Conservation (phyloP, 2,329 filamentous ascomycete species). For the Aspergillus fijiensis region DNA sequence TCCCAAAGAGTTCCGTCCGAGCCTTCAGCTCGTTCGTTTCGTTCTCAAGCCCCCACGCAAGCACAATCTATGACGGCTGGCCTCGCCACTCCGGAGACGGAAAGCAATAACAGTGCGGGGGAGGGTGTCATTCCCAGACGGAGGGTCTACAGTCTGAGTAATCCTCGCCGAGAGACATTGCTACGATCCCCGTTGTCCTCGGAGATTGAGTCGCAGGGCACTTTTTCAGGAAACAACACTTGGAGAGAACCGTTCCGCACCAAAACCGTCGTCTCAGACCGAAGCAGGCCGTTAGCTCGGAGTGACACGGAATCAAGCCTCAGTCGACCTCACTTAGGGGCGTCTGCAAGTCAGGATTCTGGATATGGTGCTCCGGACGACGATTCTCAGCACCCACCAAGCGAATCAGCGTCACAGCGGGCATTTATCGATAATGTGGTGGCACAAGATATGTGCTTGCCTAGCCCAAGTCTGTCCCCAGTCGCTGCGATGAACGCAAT, state of each 20-base stretch:
- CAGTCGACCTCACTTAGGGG: slow-evolving; percentile 7
- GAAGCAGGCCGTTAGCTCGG: slow-evolving; percentile 13
- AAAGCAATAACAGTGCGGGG: slow-evolving; percentile 31
- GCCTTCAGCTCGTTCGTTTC: slow-evolving; percentile 50
- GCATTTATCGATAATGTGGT: slow-evolving; percentile 65
- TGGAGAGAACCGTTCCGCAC: slow-evolving; percentile 21
- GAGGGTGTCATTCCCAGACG: slow-evolving; percentile 28
- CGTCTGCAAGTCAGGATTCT: slow-evolving; percentile 24
- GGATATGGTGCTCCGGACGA: slow-evolving; percentile 25
- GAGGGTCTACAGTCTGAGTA: slow-evolving; percentile 34
- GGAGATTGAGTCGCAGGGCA: slow-evolving; percentile 28
- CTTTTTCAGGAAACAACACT: slow-evolving; percentile 14
- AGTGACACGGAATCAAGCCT: slow-evolving; percentile 3
- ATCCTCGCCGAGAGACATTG: slow-evolving; percentile 34
- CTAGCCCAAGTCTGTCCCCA: slow-evolving; percentile 90
- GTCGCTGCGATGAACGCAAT: slow-evolving; percentile 71
- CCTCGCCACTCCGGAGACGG: slow-evolving; percentile 43
- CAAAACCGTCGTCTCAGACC: slow-evolving; percentile 17
- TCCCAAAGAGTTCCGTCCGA: slow-evolving; percentile 45
- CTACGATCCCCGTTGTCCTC: slow-evolving; percentile 35
- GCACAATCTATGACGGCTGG: slow-evolving; percentile 34
- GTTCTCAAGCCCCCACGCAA: slow-evolving; percentile 28
- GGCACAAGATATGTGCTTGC: slow-evolving; percentile 85
- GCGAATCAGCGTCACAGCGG: slow-evolving; percentile 35
- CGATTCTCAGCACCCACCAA: slow-evolving; percentile 19